These are phyloP conservation scores for Arachis stenosperma DNA, from an alignment of 306 rosid genomes.

Conservation along the genomic window DNA sequence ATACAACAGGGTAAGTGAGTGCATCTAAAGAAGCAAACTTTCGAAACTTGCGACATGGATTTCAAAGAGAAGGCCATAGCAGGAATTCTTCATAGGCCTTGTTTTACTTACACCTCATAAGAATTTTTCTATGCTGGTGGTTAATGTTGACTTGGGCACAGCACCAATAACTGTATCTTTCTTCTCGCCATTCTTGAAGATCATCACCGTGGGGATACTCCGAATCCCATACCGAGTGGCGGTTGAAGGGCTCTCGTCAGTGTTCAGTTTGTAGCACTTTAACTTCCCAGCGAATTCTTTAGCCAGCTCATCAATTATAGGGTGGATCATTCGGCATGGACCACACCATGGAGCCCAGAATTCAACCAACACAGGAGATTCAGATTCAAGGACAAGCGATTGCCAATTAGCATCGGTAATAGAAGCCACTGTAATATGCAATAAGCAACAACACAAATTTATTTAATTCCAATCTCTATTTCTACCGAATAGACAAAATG, in stretches of 20 bases:
- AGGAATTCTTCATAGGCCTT: slow-evolving; percentile 38
- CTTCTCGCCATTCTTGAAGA: slow-evolving; percentile 86
- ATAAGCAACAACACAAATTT: not conserved
- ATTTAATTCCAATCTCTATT: slow-evolving; percentile 13
- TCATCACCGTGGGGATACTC: slow-evolving; percentile 85
- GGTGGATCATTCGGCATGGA: slow-evolving; percentile 97
- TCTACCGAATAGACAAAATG: not conserved
- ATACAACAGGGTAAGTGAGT: slow-evolving; percentile 52
- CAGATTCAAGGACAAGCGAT: slow-evolving; percentile 65
- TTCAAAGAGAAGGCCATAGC: slow-evolving; percentile 37
- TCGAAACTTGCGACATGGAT: slow-evolving; percentile 42
- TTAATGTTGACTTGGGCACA: slow-evolving; percentile 83
- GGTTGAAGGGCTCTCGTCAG: slow-evolving; percentile 65
- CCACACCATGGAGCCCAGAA: slow-evolving; percentile 99
- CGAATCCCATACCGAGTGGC: slow-evolving; percentile 83
- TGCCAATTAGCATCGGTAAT: slow-evolving; percentile 70
- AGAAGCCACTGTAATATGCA: slow-evolving; percentile 62
- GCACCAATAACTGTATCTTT: slow-evolving; percentile 88
- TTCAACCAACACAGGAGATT: slow-evolving; percentile 79
- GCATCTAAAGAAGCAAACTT: not conserved
- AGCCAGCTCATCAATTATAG: slow-evolving; percentile 73
- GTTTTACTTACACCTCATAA: slow-evolving; percentile 55
- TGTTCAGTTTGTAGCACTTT: slow-evolving; percentile 85
- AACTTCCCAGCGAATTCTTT: slow-evolving; percentile 69
- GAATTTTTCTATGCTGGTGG: slow-evolving; percentile 79